These are phyloP conservation scores for Didymella sp. DNA, from an alignment of 2,329 filamentous ascomycete genomes.

Conservation along the genomic window DNA sequence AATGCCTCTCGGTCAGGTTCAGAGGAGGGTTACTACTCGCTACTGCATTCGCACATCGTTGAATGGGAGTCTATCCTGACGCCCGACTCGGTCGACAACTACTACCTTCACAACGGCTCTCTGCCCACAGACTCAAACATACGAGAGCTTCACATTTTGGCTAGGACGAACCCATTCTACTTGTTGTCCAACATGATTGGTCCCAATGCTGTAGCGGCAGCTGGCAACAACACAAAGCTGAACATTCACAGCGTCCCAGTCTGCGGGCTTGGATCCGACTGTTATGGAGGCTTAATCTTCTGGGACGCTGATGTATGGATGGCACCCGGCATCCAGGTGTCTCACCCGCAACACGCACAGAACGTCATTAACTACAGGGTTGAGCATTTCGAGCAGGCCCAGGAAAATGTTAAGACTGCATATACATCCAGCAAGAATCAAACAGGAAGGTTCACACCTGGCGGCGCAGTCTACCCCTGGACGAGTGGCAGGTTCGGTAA, in stretches of 20 bases:
- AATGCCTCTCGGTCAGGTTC: constrained; percentile 61
- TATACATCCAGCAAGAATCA: constrained; percentile 66
- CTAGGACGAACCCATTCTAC: constrained; percentile 64
- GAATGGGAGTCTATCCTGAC: constrained; percentile 71
- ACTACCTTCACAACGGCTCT: constrained; percentile 62
- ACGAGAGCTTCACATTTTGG: constrained; percentile 62
- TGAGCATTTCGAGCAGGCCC: constrained; percentile 65
- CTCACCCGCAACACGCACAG: constrained; percentile 67
- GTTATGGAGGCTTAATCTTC: constrained; percentile 71
- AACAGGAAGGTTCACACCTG: constrained; percentile 62
- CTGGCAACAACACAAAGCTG: constrained; percentile 58
- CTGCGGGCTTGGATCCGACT: constrained; percentile 71
- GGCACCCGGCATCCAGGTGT: constrained; percentile 69
- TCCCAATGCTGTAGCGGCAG: constrained; percentile 60
- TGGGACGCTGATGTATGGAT: constrained; percentile 74
- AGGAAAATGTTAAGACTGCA: constrained; percentile 63
- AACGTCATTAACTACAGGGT: constrained; percentile 71
- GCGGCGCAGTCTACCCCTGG: constrained; percentile 71
- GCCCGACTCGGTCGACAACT: constrained; percentile 68
- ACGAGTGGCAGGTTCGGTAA: constrained; percentile 72
- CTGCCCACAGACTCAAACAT: constrained; percentile 65
- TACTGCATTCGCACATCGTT: constrained; percentile 62
- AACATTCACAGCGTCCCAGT: constrained; percentile 71
- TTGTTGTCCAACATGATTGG: constrained; percentile 63
- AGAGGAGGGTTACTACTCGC: constrained; percentile 61